Evolutionary conservation across 306 rosid species (phyloP), one percentile per base, ranked within the genome.

Genomic region (Urtica urens): DNA sequence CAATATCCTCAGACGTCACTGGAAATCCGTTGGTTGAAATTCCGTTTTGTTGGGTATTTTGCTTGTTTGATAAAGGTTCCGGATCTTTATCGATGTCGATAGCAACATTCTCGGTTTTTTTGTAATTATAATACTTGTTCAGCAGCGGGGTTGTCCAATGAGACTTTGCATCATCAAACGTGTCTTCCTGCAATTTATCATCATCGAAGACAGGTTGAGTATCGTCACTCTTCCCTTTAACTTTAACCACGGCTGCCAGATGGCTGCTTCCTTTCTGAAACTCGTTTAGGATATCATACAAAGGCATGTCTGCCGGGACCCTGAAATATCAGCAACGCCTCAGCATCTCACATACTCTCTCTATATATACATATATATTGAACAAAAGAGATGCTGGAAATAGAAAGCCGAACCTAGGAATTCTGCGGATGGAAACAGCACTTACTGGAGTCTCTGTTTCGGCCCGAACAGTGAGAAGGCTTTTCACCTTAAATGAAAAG

Each of bases 261-360:
- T 88, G 97, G 69, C 95, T 88, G 53, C 87, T 74, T 15, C 97
- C 97, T 52, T 88, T 88, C 56, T 88, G 97, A 67, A 88, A 88
- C 69, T 84, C 95, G 59, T 88, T 88, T 46, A 88, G 79, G 69
- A 88, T 84, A 74, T 84, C 95, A 47, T 88, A 81, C 22, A 88
- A 69, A 46, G 97, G 95, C 93, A 88, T 84, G 65, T 88, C 84
- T 29, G 90, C 65, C 31, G 97, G 93, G 69, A 84, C 93, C 71
- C 95, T 84, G 74, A 21, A 11, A 66, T 13, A 52, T 46, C 38
- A 37, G 53, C n/a, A n/a, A n/a, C 28, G 66, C 46, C 18, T 38
- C 21, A 18, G 34, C 38, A 31, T 19, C 25, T 49, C 19, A 43
- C 8, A 8, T 2, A 7, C 15, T 4, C 4, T 15, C 39, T 29